These are phyloP conservation scores for Phellinidium pouzarii DNA, from an alignment of 1,284 basidiomycete species.

Conservation along the genomic window DNA sequence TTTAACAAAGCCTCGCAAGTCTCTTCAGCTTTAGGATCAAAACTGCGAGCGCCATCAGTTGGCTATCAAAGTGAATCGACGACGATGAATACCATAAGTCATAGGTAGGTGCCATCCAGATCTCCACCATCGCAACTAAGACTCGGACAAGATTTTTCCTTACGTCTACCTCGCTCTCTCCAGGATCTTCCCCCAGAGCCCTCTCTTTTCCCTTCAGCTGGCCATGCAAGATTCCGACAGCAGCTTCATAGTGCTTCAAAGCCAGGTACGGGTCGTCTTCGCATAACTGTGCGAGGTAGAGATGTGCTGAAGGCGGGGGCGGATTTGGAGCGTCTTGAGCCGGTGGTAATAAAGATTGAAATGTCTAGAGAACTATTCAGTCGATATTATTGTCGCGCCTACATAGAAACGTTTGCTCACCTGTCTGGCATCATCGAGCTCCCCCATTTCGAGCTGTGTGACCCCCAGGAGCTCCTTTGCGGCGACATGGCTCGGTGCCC, in stretches of 20 bases:
- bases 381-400: background rate
- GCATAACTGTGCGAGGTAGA: conserved; percentile 86
- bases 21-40: conserved; percentile 72
- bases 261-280: conserved; percentile 73
- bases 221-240: conserved; percentile 66
- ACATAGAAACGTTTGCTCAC: conserved; percentile 35
- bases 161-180: conserved; percentile 52
- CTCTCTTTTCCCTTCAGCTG: conserved; percentile 69
- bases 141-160: conserved; percentile 75
- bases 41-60: conserved; percentile 38
- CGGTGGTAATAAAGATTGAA: conserved; percentile 56
- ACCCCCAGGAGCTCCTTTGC: conserved; percentile 80
- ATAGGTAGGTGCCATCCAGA: conserved; percentile 88
- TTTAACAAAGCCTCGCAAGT: conserved; percentile 76
- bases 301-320: conserved; percentile 77
- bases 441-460: conserved; percentile 70
- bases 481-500: conserved; percentile 58
- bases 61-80: background rate
- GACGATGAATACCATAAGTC: conserved; percentile 71
- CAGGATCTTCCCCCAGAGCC: conserved; percentile 36
- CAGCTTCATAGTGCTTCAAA: conserved; percentile 75
- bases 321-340: conserved; percentile 47
- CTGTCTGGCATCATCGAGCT: conserved; percentile 66
- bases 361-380: conserved; percentile 43
- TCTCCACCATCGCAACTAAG: conserved; percentile 87